Evolutionary conservation across 306 rosid genomes (phyloP).

Genomic region (Trifolium repens): DNA sequence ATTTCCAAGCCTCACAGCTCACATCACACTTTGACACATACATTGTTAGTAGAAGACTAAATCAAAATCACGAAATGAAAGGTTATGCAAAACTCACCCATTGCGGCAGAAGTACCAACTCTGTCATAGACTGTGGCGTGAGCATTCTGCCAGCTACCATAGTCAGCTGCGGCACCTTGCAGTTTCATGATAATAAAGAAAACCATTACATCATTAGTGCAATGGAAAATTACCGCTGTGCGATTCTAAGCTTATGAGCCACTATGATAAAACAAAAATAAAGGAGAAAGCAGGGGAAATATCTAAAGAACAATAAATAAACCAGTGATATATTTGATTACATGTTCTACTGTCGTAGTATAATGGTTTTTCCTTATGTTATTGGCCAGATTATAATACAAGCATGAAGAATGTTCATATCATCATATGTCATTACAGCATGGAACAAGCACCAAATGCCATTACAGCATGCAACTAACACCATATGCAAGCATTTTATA

Average conservation of each 20-base stretch:
- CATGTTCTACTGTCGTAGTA: neutral
- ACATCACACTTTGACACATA: conserved; percentile 3
- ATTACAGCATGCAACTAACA: neutral
- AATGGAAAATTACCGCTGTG: neutral
- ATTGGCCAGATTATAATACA: neutral
- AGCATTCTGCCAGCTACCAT: neutral
- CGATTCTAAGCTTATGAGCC: neutral
- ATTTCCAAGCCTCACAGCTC: neutral
- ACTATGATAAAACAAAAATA: neutral
- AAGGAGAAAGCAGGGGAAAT: neutral
- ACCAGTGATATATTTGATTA: neutral
- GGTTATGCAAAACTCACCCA: neutral
- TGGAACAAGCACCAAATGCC: neutral
- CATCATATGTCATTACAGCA: neutral
- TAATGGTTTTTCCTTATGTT: neutral
- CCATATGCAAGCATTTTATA: neutral
- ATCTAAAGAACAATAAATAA: neutral
- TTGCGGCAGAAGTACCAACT: neutral
- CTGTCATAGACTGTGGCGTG: neutral
- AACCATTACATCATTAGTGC: neutral
- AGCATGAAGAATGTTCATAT: neutral
- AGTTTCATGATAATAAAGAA: neutral
- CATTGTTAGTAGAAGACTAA: neutral
- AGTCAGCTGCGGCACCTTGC: neutral
- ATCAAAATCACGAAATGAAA: neutral